Base-by-base conservation (phyloP, 345 rosid genomes). In the Erodium maritimum region DNA sequence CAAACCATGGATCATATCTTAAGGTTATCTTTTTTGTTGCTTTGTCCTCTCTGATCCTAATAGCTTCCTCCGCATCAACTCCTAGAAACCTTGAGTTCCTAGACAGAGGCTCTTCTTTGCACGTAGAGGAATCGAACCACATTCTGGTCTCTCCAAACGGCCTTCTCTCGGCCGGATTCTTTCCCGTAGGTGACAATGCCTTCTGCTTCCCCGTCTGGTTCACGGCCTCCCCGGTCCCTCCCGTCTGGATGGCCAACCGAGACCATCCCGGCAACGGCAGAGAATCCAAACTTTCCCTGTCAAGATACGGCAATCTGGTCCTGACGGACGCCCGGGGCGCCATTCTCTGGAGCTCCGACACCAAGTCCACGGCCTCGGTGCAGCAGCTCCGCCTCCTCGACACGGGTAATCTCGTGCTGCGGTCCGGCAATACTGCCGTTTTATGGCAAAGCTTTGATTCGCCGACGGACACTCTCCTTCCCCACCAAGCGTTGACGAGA, bases 191-290 rank as follows among this genome's bases (percentile, higher is more conserved):
- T 50, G 21, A 23, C n/a, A 71, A 75, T 53, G 73, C 76, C 37
- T 65, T 54, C 46, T 33, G 57, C 65, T 71, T 75, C 64, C 64
- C 77, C 23, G 25, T 67, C 50, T 76, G 77, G 80, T 65, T 67
- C 63, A 59, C 1, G 56, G 59, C 62, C 9, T 25, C 25, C 50
- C 62, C 0, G 23, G 66, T 0, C 23, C 29, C 55, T 17, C 60
- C 61, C 19, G 67, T 77, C 18, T 80, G 79, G 81, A 74, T 71
- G 77, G 79, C 81, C 21, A 80, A 80, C 64, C 74, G 77, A 0
- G 64, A 66, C 51, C 1, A 25, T 10, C 80, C 80, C 0, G 76
- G 72, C 21, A 80, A 80, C 23, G 80, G 82, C 16, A 71, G 42
- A 63, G 45, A 61, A 56, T 73, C 82, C 19, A 65, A 58, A 54